Percentiles rank a stretch among this genome's conserved stretches.
These are phyloP conservation scores for Boletus semigastroideus DNA, from an alignment of 1,284 basidiomycete genomes.

Conservation along the genomic window DNA sequence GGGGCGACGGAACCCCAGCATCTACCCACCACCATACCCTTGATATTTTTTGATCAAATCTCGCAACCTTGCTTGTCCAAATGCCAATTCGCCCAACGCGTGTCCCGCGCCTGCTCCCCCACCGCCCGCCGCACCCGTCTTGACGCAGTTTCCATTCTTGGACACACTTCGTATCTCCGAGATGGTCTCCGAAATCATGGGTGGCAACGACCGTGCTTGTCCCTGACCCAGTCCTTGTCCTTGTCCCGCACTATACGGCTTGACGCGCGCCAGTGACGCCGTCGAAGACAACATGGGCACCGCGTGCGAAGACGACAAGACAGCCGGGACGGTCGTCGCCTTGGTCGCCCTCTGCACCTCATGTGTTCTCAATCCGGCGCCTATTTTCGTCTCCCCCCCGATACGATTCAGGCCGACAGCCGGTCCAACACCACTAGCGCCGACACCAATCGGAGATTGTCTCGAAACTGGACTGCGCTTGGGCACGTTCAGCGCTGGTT, in stretches of 20 bases:
- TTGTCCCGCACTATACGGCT: slow-evolving; percentile 15
- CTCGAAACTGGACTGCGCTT: slow-evolving; percentile 13
- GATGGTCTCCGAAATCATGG: slow-evolving; percentile 38
- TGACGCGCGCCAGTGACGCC: slow-evolving; percentile 64
- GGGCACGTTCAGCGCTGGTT: slow-evolving; percentile 6
- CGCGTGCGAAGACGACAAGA: slow-evolving; percentile 67
- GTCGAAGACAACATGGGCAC: slow-evolving; percentile 69
- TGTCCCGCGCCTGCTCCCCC: slow-evolving; percentile 18
- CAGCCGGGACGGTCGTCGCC: slow-evolving; percentile 54
- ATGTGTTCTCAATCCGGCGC: slow-evolving; percentile 5
- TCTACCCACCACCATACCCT: slow-evolving; percentile 21
- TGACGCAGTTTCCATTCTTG: slow-evolving; percentile 16
- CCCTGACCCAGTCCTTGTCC: slow-evolving; percentile 14
- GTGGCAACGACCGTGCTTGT: slow-evolving; percentile 19
- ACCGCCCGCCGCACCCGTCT: slow-evolving; percentile 10
- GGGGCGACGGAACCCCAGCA: no score
- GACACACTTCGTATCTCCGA: slow-evolving; percentile 16
- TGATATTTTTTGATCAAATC: slow-evolving; percentile 83
- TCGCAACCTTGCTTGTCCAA: slow-evolving; percentile 70
- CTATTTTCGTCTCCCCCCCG: background rate
- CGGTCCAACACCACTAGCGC: background rate
- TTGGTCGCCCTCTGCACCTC: slow-evolving; percentile 24
- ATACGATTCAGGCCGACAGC: background rate
- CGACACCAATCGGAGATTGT: slow-evolving; percentile 1
- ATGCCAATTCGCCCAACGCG: slow-evolving; percentile 49